Evolutionary conservation across 2,329 filamentous ascomycete genomes (phyloP).

Genomic region (Remersonia thermophila): DNA sequence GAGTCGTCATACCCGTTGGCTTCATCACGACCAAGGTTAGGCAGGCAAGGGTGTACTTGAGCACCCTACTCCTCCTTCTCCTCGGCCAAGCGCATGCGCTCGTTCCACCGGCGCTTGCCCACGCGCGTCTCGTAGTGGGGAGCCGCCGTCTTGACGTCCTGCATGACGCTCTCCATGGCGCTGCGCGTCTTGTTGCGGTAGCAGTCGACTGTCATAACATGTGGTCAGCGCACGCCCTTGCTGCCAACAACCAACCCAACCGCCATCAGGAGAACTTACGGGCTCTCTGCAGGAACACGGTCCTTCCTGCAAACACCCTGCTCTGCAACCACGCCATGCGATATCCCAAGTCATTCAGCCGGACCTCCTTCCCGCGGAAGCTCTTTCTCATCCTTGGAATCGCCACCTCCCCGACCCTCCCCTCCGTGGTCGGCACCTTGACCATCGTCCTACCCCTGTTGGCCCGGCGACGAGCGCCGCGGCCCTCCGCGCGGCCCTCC

Average conservation of each 20-base stretch:
- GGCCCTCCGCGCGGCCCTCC: slow-evolving; percentile 30
- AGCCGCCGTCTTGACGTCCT: slow-evolving; percentile 60
- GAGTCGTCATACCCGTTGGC: no score
- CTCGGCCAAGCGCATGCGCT: slow-evolving; percentile 31
- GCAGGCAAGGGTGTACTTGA: no score
- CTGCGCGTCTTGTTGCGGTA: slow-evolving; percentile 86
- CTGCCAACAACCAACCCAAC: slow-evolving; percentile 1
- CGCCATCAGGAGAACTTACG: slow-evolving; percentile 46
- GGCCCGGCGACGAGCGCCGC: slow-evolving; percentile 21
- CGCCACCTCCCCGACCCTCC: slow-evolving; percentile 58
- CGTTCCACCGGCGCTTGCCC: slow-evolving; percentile 67
- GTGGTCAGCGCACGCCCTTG: slow-evolving; percentile 6
- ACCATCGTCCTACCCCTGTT: slow-evolving; percentile 31
- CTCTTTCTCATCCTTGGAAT: slow-evolving; percentile 62
- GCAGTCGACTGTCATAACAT: slow-evolving; percentile 68
- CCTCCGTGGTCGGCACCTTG: slow-evolving; percentile 55
- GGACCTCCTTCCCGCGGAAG: slow-evolving; percentile 69
- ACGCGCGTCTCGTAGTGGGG: slow-evolving; percentile 82
- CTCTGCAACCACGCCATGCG: slow-evolving; percentile 96
- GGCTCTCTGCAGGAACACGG: slow-evolving; percentile 80
- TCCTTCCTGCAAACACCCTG: slow-evolving; percentile 75
- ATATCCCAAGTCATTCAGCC: slow-evolving; percentile 84
- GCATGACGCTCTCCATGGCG: slow-evolving; percentile 65
- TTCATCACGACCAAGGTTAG: no score
- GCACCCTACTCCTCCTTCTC: slow-evolving; percentile 16